Base-by-base conservation (phyloP, 1,139 yeast species). In the Kurtzmaniella quercitrusa region DNA sequence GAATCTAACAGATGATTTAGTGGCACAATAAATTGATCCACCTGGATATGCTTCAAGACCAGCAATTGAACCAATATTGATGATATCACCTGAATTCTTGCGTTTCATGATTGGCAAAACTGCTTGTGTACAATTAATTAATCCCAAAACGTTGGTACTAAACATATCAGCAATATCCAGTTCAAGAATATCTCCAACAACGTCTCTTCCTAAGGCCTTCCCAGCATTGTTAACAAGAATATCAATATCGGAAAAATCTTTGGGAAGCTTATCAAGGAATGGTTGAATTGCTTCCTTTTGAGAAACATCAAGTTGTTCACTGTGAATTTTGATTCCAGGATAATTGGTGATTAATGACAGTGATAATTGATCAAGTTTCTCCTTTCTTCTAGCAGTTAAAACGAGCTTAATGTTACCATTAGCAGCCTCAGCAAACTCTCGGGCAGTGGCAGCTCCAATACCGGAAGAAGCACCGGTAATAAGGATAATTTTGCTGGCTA, bases 171-270 rank as follows among this genome's bases (percentile, higher is more conserved):
- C 71, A 40, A 86, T 69, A 51, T 85, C 93, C 2, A 63, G 61
- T 21, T 67, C 66, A 2, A 61, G 56, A 44, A 85, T 74, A 2
- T 66, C 67, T 12, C 93, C 94, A 22, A 86, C 86, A 35, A 63
- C 59, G 26, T 78, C 89, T 38, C 66, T 65, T 20, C 95, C 95
- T 40, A 79, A 66, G 1, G 93, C 95, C 63, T 83, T 76, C 34
- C 95, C 95, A 6, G 95, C 94, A 58, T 87, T 88, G 68, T 88
- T 88, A 47, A 88, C 67, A 45, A 88, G 70, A 32, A 88, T 76
- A 58, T 82, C 88, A 47, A 81, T 73, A 48, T 76, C 80, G 37
- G 71, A 60, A 54, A 78, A 80, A 32, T 77, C 84, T 26, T 51
- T 51, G 5, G 87, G 88, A 39, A 80, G 58, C 14, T 50, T 50